Evolutionary conservation across 257 asterid genomes (phyloP).

Genomic region (Ocimum tenuiflorum): DNA sequence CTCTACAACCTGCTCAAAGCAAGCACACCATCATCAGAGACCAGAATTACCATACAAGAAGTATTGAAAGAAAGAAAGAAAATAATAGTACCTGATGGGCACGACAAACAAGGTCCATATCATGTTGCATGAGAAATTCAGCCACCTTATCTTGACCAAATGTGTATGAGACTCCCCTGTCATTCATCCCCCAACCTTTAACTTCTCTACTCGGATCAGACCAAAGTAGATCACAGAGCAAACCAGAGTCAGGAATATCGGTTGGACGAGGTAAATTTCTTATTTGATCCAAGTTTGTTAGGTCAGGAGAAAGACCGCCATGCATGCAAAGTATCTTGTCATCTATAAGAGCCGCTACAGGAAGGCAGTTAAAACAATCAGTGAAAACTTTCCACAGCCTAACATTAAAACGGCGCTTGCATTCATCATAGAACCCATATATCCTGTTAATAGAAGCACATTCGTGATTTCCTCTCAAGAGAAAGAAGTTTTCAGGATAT

Average conservation of each 20-base stretch:
- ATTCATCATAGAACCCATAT: conserved; percentile 56
- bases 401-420: conserved; percentile 49
- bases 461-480: conserved; percentile 52
- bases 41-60: neutral
- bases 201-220: conserved; percentile 54
- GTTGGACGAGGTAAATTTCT: conserved; percentile 49
- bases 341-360: conserved; percentile 54
- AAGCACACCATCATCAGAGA: conserved; percentile 11
- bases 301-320: conserved; percentile 58
- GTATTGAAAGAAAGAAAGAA: neutral
- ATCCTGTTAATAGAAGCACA: conserved; percentile 56
- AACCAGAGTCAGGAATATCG: conserved; percentile 51
- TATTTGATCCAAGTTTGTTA: conserved; percentile 41
- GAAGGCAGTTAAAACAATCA: conserved; percentile 56
- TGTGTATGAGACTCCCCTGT: conserved; percentile 45
- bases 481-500: conserved; percentile 53
- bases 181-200: conserved; percentile 56
- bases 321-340: conserved; percentile 59
- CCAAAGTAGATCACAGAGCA: conserved; percentile 57
- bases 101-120: conserved; percentile 52
- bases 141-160: conserved; percentile 51
- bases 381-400: conserved; percentile 49
- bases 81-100: conserved; percentile 56
- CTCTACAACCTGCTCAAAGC: conserved; percentile 35
- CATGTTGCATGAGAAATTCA: conserved; percentile 44